Base-by-base conservation (phyloP, 441 rosid genomes). In the Biscutella auriculata region DNA sequence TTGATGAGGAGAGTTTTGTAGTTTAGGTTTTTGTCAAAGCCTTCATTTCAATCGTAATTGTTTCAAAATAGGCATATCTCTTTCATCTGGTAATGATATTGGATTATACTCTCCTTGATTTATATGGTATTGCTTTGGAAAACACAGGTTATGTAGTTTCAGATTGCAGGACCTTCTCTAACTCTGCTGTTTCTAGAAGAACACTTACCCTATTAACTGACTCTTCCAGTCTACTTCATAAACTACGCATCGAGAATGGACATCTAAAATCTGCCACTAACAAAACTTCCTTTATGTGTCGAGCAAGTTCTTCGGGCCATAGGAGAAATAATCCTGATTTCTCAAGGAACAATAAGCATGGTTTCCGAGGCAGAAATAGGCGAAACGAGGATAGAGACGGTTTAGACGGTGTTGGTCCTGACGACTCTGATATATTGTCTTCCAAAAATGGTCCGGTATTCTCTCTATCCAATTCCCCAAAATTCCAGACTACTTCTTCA, bases 301-400 rank as follows among this genome's bases (percentile, higher is more conserved):
- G 45, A 68, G 83, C 88, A 62, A 79, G 74, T 66, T 68, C 82
- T 62, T 72, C 75, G 50, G 76, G 82, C 66, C 78, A 79, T 25
- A 68, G 80, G 76, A 82, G 87, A 72, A 83, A 62, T 3, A 64
- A 82, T 72, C 78, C 82, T 3, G 91, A 85, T 71, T 79, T 80
- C 67, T 73, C 79, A 14, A 81, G 79, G 62, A 82, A 68, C 23
- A 64, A 63, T 15, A 84, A 60, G 52, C 75, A 81, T 68, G 77
- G 82, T 16, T 76, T 70, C 63, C 85, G 82, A 23, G 81, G 84
- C 50, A 76, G 82, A 50, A 71, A 75, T 56, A 71, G 76, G 59
- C 63, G 57, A 11, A 61, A 57, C 43, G 95, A 85, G 58, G 87
- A 80, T 13, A 75, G 75, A 68, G 82, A 82, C 6, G 66, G 63